Conservation (phyloP, 306 rosid genomes). For the Cucumis hystrix region DNA sequence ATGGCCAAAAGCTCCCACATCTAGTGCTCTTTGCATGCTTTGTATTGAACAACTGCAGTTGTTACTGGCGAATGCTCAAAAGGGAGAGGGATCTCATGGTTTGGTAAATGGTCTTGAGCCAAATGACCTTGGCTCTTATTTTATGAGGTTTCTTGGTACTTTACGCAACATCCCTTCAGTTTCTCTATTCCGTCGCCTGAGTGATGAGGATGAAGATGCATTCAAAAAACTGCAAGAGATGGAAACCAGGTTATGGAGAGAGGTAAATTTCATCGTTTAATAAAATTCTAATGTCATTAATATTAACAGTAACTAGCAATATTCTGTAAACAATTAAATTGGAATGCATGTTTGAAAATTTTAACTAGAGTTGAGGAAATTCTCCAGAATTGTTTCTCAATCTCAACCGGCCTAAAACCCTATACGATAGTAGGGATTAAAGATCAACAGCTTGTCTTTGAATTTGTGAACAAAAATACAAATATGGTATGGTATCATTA, state of each 20-base stretch:
- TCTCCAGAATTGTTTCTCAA: neutral
- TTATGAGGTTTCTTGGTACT: conserved; percentile 78
- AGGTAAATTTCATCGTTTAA: conserved; percentile 29
- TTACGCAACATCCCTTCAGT: conserved; percentile 79
- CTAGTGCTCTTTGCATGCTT: conserved; percentile 71
- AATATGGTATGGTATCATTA: neutral
- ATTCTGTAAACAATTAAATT: neutral
- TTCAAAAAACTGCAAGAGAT: conserved; percentile 50
- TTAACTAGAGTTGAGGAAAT: neutral
- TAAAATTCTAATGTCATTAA: neutral
- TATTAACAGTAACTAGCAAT: neutral
- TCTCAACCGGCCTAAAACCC: neutral
- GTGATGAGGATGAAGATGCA: conserved; percentile 51
- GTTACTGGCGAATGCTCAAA: conserved; percentile 63
- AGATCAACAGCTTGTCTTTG: neutral
- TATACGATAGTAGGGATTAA: neutral
- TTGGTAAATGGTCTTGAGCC: conserved; percentile 36
- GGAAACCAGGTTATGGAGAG: conserved; percentile 47
- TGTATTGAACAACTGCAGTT: conserved; percentile 89
- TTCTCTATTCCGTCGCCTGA: conserved; percentile 61
- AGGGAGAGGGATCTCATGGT: conserved; percentile 51
- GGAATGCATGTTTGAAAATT: neutral
- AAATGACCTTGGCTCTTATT: conserved; percentile 73
- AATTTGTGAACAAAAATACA: neutral
- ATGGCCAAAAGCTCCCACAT: conserved; percentile 87